phyloP scores from a whole-genome alignment of 805 yeast genomes.

The Nakazawaea siamensis region DNA sequence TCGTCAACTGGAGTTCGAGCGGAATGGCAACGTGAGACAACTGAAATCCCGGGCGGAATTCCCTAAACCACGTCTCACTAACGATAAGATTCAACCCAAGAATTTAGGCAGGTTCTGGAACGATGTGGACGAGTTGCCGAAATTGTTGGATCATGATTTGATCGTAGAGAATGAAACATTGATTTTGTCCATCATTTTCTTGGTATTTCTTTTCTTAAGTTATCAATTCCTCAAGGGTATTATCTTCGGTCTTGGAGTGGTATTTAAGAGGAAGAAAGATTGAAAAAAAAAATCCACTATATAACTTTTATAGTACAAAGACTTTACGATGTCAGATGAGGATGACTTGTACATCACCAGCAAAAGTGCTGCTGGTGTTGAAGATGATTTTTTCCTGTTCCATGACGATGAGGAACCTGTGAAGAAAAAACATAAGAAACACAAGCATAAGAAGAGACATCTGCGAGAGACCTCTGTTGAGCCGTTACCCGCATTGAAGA shows the following conservation, averaged over 20 bases:
- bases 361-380: too few relatives aligned
- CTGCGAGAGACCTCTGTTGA: too few relatives aligned
- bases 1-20: slow-evolving; percentile 44
- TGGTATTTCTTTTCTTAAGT: slow-evolving; percentile 12
- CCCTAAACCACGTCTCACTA: slow-evolving; percentile 24
- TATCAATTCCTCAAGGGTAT: not conserved
- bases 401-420: slow-evolving; percentile 1
- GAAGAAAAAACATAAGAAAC: slow-evolving; percentile 1
- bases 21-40: slow-evolving; percentile 32
- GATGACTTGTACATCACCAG: too few relatives aligned
- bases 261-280: not conserved
- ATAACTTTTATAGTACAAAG: too few relatives aligned
- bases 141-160: slow-evolving; percentile 34
- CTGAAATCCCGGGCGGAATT: slow-evolving; percentile 21
- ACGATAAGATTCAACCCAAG: slow-evolving; percentile 13
- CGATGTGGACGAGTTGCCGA: slow-evolving; percentile 17
- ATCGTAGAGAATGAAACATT: slow-evolving; percentile 43
- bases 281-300: not conserved
- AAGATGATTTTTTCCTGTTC: slow-evolving; percentile 12
- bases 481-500: too few relatives aligned
- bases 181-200: slow-evolving; percentile 28
- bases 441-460: slow-evolving; percentile 2
- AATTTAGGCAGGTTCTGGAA: slow-evolving; percentile 6
- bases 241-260: slow-evolving; percentile 2
- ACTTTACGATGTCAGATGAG: not conserved